Base-by-base conservation (phyloP, 306 rosid genomes). In the Hylodesmum podocarpum region DNA sequence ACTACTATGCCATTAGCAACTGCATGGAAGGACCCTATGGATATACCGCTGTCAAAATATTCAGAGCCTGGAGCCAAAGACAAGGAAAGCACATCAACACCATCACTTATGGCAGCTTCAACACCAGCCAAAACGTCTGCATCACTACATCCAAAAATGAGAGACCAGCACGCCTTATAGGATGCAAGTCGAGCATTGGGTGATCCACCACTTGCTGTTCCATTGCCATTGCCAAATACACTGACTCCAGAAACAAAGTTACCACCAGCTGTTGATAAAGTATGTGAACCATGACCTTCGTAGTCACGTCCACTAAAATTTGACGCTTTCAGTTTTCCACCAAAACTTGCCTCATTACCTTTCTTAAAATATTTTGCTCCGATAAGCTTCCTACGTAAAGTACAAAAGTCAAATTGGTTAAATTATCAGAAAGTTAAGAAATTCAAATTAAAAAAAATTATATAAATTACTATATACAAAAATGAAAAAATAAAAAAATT, bases 221-320 rank as follows among this genome's bases (percentile, higher is more conserved):
- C 99, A 27, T 76, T 84, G 2, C 96, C 97, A 57, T 55, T 10
- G 8, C 97, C 94, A 5, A 84, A 79, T 5, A 89, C 84, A 66
- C 33, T 86, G 1, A 78, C 90, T 5, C 84, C 78, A 0, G 24
- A 1, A 6, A 89, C 91, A 41, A 83, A 84, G 44, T 24, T 95
- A 8, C 97, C 98, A 0, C 90, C 97, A 0, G 97, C 97, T 0
- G 98, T 95, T n/a, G 98, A 95, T 50, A 95, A 77, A 34, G 99
- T 95, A 34, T 95, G 99, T 11, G 97, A 21, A 4, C 99, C 99
- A 59, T 95, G 97, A 49, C 99, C 99, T 0, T 57, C 86, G 2
- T 33, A 0, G 86, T 95, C 99, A 1, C 97, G 86, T 0, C 88
- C 70, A 5, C 79, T 78, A 25, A 67, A 3, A 2, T 9, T n/a